phyloP scores from a whole-genome alignment of 441 rosid genomes.

The Metrosideros polymorpha region DNA sequence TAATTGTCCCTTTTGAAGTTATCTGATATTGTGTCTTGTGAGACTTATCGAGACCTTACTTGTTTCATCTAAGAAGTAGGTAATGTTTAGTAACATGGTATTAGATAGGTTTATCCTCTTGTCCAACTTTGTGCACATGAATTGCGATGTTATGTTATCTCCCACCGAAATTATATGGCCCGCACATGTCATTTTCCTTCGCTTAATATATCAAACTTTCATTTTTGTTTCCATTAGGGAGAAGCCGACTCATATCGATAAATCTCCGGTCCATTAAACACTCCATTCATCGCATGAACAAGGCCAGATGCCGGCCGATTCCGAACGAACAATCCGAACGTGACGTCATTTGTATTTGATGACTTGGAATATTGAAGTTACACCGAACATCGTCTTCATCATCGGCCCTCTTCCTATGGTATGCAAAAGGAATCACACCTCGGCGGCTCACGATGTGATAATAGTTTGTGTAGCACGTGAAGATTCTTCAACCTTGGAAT shows the following conservation, averaged over 20 bases:
- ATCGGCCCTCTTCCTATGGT: background rate
- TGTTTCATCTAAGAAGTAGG: background rate
- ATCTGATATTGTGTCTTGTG: rapidly evolving
- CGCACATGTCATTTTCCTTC: background rate
- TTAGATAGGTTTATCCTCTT: background rate
- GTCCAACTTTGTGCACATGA: background rate
- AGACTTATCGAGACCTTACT: background rate
- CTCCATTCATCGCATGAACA: background rate
- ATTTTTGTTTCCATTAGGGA: background rate
- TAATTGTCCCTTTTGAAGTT: too few species aligned
- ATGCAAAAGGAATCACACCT: background rate
- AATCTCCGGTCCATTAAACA: background rate
- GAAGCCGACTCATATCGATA: background rate
- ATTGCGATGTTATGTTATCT: background rate
- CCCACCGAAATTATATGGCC: background rate
- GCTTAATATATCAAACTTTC: background rate
- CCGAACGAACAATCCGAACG: background rate
- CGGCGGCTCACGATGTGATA: background rate
- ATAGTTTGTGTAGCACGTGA: background rate
- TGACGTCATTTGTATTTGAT: background rate
- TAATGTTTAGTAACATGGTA: background rate
- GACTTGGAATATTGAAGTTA: background rate
- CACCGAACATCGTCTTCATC: background rate
- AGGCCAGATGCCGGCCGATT: background rate
- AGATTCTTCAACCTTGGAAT: background rate